Percentiles rank a stretch among this genome's conserved stretches.
Evolutionary conservation across 1,284 basidiomycete species (phyloP).

Genomic region (Mixia osmundae): DNA sequence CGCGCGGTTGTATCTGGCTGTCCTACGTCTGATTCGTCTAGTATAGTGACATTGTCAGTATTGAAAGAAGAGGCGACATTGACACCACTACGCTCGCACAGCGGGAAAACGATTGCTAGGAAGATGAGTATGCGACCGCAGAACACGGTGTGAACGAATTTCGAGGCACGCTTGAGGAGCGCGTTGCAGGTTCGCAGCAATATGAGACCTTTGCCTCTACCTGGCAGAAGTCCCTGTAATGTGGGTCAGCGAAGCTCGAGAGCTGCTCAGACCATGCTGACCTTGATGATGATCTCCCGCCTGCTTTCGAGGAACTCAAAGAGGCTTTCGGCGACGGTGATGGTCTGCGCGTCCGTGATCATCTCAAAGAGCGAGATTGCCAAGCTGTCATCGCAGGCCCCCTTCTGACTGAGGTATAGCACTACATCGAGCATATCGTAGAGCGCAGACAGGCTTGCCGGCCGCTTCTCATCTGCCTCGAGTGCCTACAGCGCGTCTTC

Average conservation of each 20-base stretch:
- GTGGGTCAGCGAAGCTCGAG: neutral
- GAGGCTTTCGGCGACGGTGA: slow-evolving; percentile 50
- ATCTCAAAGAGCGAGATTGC: slow-evolving; percentile 45
- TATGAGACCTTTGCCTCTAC: slow-evolving; percentile 62
- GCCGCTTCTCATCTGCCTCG: too few species aligned
- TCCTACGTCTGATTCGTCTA: slow-evolving; percentile 9
- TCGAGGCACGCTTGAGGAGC: slow-evolving; percentile 53
- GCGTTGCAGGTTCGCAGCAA: slow-evolving; percentile 66
- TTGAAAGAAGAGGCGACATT: slow-evolving; percentile 53
- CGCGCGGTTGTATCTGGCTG: too few species aligned
- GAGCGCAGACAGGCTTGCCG: too few species aligned
- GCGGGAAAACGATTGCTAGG: slow-evolving; percentile 55
- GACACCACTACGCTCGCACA: slow-evolving; percentile 70
- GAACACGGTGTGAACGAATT: slow-evolving; percentile 47
- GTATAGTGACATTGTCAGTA: slow-evolving; percentile 33
- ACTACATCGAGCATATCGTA: slow-evolving; percentile 40
- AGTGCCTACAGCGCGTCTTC: too few species aligned
- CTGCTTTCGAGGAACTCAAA: slow-evolving; percentile 61
- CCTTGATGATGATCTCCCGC: slow-evolving; percentile 36
- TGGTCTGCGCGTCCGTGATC: slow-evolving; percentile 54
- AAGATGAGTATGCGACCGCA: slow-evolving; percentile 70
- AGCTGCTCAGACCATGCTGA: slow-evolving; percentile 3
- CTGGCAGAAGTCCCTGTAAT: slow-evolving; percentile 40
- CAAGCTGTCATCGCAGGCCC: slow-evolving; percentile 29
- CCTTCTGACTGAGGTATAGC: slow-evolving; percentile 38